Evolutionary conservation across 257 asterid species (phyloP).

Genomic region (Catharanthus roseus): DNA sequence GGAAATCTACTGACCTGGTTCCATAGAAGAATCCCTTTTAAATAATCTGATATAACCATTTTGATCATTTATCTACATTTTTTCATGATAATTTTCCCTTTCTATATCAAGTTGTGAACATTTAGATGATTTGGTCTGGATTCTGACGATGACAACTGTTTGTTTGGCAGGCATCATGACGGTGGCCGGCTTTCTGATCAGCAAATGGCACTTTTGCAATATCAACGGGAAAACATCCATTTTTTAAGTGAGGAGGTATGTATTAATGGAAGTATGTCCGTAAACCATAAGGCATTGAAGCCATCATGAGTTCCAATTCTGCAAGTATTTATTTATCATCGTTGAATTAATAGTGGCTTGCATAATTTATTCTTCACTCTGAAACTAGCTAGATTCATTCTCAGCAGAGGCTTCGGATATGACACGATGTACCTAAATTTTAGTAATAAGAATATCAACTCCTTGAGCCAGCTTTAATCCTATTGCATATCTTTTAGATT

Average conservation of each 20-base stretch:
- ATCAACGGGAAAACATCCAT: conserved; percentile 97
- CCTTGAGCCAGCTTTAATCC: conserved; percentile 17
- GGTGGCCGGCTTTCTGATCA: conserved; percentile 97
- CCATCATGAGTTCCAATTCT: conserved; percentile 5
- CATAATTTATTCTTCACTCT: neutral
- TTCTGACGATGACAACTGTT: neutral
- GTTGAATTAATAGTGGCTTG: neutral
- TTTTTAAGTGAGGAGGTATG: conserved; percentile 95
- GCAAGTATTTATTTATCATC: neutral
- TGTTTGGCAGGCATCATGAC: conserved; percentile 68
- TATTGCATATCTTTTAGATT: conserved; percentile 51
- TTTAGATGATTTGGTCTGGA: neutral
- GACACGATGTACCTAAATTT: neutral
- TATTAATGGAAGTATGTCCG: conserved; percentile 6
- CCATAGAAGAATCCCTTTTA: neutral
- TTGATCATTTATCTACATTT: too few relatives aligned
- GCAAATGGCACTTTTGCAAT: conserved; percentile 97
- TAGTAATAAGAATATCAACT: conserved; percentile 6
- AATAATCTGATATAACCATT: neutral
- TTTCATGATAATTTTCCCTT: neutral
- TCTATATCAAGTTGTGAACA: neutral
- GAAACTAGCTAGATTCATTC: neutral
- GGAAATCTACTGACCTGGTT: neutral
- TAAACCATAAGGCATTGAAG: neutral
- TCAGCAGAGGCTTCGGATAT: neutral